phyloP scores from a whole-genome alignment of 352 stramenopile species.

The Globisporangium takayamanum region DNA sequence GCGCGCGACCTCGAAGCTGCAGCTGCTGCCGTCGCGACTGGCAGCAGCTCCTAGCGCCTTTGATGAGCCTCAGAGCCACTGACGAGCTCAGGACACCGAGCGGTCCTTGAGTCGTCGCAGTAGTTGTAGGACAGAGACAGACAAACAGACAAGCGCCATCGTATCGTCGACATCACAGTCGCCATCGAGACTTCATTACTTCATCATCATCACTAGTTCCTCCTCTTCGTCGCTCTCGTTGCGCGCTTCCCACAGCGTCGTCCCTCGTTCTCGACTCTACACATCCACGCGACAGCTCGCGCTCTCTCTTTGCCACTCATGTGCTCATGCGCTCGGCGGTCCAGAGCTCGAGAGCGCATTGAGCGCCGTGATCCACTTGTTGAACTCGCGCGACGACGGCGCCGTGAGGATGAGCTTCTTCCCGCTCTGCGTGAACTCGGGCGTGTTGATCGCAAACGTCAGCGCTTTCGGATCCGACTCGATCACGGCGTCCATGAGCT shows the following conservation, averaged over 20 bases:
- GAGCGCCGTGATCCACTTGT: slow-evolving; percentile 77
- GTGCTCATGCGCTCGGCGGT: slow-evolving; percentile 34
- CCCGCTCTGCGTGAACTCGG: slow-evolving; percentile 58
- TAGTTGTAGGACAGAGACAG: too few species aligned
- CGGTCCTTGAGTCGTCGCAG: too few species aligned
- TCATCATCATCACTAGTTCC: background rate
- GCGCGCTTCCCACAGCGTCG: background rate
- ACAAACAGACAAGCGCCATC: too few species aligned
- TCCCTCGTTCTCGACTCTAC: background rate
- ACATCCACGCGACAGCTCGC: too few species aligned
- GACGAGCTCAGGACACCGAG: background rate
- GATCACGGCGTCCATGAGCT: slow-evolving; percentile 56
- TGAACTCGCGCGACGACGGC: slow-evolving; percentile 70
- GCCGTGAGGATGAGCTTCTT: slow-evolving; percentile 80
- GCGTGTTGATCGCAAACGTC: slow-evolving; percentile 75
- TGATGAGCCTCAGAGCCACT: background rate
- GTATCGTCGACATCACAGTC: too few species aligned
- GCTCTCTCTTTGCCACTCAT: background rate
- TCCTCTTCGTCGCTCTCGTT: background rate
- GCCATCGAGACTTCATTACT: background rate
- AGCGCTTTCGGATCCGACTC: slow-evolving; percentile 60
- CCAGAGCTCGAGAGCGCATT: slow-evolving; percentile 33
- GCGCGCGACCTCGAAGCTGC: slow-evolving; percentile 7
- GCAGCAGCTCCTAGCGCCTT: background rate
- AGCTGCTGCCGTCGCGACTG: background rate